Base-by-base conservation (phyloP, 2,329 filamentous ascomycete species). In the Claviceps quebecensis region DNA sequence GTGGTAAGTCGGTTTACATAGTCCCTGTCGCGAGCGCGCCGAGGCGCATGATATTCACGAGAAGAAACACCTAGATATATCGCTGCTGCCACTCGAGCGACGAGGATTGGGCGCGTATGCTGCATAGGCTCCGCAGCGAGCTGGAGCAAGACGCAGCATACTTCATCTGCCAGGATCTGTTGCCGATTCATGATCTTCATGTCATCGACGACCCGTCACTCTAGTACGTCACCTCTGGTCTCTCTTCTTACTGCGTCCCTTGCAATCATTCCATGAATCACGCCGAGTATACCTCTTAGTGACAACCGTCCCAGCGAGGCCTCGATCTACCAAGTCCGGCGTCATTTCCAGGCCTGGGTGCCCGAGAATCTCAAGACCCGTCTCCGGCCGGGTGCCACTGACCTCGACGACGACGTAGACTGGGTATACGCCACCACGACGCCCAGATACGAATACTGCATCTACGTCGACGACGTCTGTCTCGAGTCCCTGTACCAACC, bases 341-440 rank as follows among this genome's bases (percentile, higher is more conserved):
- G 41, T 40, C 49, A 47, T 36, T 51, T 51, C 23, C 43, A 47
- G 23, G 46, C 43, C 23, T 51, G 43, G 49, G 49, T 51, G 23
- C 22, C 49, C 19, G 45, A 47, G 44, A 40, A 47, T 23, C 43
- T 51, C 13, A 23, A 51, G 23, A 22, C 17, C 22, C 49, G 49
- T 51, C 44, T 51, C 37, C 23, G 22, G 44, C 41, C 37, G n/a
- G 36, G 36, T 16, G 43, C 44, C 34, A 40, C 36, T 46, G 13
- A 46, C 23, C 23, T n/a, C 36, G 16, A 40, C 36, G 36, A 40
- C 14, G 17, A 41, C 19, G 11, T 22, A 13, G 26, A 23, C 26
- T 49, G 48, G 48, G 6, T 37, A 16, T 17, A 37, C 39, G 47
- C 47, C n/a, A 43, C n/a, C 9, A 36, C 16, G n/a, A 44, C 39